Evolutionary conservation across 495 filamentous ascomycete species (phyloP).

Genomic region (Penicillium subrubescens): DNA sequence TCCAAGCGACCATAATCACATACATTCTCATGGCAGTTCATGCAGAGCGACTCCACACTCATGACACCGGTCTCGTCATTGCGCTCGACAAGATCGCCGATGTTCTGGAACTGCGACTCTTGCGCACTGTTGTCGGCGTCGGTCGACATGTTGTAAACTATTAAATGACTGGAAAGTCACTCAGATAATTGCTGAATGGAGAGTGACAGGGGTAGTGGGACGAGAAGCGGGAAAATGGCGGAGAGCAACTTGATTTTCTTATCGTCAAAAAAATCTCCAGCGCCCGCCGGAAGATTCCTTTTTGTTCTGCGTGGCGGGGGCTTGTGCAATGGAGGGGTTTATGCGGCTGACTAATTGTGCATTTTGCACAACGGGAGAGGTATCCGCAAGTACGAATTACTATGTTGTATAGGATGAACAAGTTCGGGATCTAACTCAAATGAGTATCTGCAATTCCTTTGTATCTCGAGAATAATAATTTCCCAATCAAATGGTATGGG

Average conservation of each 20-base stretch:
- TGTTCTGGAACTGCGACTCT: conserved; percentile 47
- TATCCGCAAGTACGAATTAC: too few species aligned
- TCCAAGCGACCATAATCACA: conserved; percentile 22
- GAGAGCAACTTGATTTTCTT: conserved; percentile 16
- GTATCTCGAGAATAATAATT: background rate
- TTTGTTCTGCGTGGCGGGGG: conserved; percentile 42
- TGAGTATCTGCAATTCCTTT: background rate
- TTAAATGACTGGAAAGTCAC: background rate
- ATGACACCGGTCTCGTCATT: conserved; percentile 51
- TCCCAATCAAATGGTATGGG: background rate
- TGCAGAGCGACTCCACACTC: conserved; percentile 68
- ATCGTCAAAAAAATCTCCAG: conserved; percentile 31
- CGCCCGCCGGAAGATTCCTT: conserved; percentile 43
- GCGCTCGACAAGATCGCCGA: conserved; percentile 45
- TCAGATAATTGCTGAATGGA: background rate
- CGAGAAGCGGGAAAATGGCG: background rate
- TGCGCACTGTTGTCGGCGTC: conserved; percentile 28
- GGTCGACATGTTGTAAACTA: conserved; percentile 34
- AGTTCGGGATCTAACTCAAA: background rate
- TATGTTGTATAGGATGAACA: too few species aligned
- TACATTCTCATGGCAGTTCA: conserved; percentile 89
- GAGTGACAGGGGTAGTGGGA: background rate
- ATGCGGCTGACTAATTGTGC: conserved; percentile 17
- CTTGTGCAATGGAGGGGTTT: conserved; percentile 30
- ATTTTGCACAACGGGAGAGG: background rate